Conservation (phyloP, 2,329 filamentous ascomycete genomes). For the Ophiosphaerella herpotricha region DNA sequence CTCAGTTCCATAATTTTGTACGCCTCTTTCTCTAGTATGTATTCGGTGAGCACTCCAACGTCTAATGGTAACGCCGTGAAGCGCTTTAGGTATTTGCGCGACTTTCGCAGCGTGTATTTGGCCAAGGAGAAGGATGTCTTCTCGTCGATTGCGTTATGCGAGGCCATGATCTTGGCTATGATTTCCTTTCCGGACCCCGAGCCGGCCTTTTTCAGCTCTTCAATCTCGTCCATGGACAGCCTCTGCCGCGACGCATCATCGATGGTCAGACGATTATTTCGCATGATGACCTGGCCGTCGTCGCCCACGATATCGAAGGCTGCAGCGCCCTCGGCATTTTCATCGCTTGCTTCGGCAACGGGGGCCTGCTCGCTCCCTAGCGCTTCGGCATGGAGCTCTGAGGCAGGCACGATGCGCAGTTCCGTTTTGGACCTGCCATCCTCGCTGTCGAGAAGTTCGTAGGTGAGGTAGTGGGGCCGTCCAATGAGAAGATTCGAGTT, state of each 20-base stretch:
- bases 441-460: slow-evolving; percentile 78
- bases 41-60: slow-evolving; percentile 74
- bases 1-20: slow-evolving; percentile 82
- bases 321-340: slow-evolving; percentile 38
- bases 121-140: slow-evolving; percentile 93
- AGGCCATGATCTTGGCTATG: slow-evolving; percentile 88
- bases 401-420: slow-evolving; percentile 76
- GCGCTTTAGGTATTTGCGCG: slow-evolving; percentile 86
- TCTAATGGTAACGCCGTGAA: slow-evolving; percentile 88
- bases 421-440: slow-evolving; percentile 66
- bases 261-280: slow-evolving; percentile 66
- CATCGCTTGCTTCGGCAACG: slow-evolving; percentile 46
- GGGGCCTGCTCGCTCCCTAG: slow-evolving; percentile 60
- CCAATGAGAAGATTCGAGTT: slow-evolving; percentile 86
- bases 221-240: slow-evolving; percentile 72
- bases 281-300: slow-evolving; percentile 57
- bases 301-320: slow-evolving; percentile 55
- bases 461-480: slow-evolving; percentile 90
- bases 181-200: slow-evolving; percentile 83
- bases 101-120: slow-evolving; percentile 94
- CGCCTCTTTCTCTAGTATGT: slow-evolving; percentile 80
- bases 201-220: slow-evolving; percentile 72
- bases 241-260: slow-evolving; percentile 73
- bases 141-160: slow-evolving; percentile 86
- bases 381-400: slow-evolving; percentile 80